phyloP scores from a whole-genome alignment of 495 filamentous ascomycete species.

The Cenococcum geophilum region DNA sequence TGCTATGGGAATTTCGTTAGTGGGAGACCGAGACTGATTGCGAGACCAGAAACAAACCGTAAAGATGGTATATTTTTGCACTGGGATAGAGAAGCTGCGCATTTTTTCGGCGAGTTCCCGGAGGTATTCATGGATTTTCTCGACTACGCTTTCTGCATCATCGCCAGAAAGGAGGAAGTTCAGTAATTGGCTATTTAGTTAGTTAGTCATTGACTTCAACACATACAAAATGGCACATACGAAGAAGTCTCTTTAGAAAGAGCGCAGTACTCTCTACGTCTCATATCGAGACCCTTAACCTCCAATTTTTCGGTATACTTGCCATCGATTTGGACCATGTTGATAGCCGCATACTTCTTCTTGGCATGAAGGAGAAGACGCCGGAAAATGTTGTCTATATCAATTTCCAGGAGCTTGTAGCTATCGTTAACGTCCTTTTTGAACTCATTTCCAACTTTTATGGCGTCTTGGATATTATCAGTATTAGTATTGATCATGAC shows the following conservation, averaged over 20 bases:
- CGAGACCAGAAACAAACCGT: conserved; percentile 41
- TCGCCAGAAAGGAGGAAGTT: conserved; percentile 92
- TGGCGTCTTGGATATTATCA: conserved; percentile 82
- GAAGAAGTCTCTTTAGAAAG: conserved; percentile 89
- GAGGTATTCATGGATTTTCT: conserved; percentile 87
- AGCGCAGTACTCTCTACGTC: conserved; percentile 88
- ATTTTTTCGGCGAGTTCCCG: conserved; percentile 75
- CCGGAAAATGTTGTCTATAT: conserved; percentile 96
- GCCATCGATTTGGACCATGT: conserved; percentile 80
- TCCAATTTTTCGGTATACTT: conserved; percentile 92
- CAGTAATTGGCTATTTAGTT: conserved; percentile 48
- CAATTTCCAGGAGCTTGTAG: conserved; percentile 87
- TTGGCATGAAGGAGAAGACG: conserved; percentile 91
- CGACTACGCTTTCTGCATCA: conserved; percentile 80
- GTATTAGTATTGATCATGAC: conserved; percentile 99
- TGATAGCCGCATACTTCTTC: conserved; percentile 98
- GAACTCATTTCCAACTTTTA: conserved; percentile 80
- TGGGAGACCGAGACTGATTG: background rate
- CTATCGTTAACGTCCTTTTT: conserved; percentile 78
- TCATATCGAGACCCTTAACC: conserved; percentile 98
- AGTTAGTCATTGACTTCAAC: conserved; percentile 5
- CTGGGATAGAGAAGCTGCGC: conserved; percentile 65
- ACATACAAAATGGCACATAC: conserved; percentile 29
- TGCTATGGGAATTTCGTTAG: conserved; percentile 45
- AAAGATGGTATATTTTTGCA: conserved; percentile 89